phyloP scores from a whole-genome alignment of 257 asterid genomes.

The Solanum sitiens region DNA sequence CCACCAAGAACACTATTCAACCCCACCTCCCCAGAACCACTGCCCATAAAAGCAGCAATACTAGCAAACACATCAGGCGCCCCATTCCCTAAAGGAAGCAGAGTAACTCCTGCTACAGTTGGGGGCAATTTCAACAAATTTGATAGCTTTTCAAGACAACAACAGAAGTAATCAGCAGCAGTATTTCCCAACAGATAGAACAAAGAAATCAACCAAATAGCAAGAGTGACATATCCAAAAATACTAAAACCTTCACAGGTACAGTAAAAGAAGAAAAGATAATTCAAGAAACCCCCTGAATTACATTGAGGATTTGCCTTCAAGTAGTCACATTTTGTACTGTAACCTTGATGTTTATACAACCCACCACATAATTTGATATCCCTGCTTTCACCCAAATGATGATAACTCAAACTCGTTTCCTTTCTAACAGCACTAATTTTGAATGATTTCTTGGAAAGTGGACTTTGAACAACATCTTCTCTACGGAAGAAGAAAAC shows the following conservation, averaged over 20 bases:
- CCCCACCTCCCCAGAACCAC: conserved; percentile 66
- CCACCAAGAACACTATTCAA: conserved; percentile 84
- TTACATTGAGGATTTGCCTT: conserved; percentile 46
- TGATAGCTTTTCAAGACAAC: conserved; percentile 54
- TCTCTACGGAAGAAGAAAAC: conserved; percentile 20
- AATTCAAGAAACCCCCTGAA: conserved; percentile 57
- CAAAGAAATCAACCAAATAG: conserved; percentile 51
- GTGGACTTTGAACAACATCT: conserved; percentile 20
- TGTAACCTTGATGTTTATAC: conserved; percentile 33
- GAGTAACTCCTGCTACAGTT: conserved; percentile 81
- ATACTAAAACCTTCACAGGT: conserved; percentile 24
- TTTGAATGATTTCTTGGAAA: conserved; percentile 4
- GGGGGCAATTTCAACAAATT: conserved; percentile 47
- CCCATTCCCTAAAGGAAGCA: conserved; percentile 80
- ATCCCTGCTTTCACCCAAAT: not conserved
- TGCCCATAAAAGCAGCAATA: conserved; percentile 63
- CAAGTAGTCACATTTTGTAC: conserved; percentile 47
- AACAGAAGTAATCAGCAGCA: conserved; percentile 73
- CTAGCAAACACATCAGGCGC: conserved; percentile 91
- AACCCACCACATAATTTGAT: conserved; percentile 42
- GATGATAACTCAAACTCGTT: not conserved
- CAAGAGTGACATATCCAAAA: conserved; percentile 37
- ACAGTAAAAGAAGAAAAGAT: conserved; percentile 61
- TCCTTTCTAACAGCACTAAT: conserved; percentile 13
- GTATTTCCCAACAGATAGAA: conserved; percentile 84